Evolutionary conservation across 331 rosid genomes (phyloP), one percentile per base, ranked within the genome.

Genomic region (Ulmus americana): DNA sequence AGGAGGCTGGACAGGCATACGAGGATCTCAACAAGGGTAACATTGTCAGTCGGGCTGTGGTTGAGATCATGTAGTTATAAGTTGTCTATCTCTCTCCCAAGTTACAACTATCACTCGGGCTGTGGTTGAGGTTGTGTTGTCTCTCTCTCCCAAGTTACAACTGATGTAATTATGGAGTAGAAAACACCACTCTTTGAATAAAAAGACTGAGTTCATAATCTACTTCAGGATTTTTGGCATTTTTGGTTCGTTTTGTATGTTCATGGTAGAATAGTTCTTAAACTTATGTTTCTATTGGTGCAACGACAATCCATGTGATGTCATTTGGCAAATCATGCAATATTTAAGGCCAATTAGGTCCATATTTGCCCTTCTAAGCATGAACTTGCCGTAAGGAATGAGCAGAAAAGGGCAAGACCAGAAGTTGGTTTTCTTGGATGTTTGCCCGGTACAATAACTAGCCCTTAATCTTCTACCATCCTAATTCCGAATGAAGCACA

Each of bases 21-120:
- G 83, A 83, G 61, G 97, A 92, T 70, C 95, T 92, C 74, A 85
- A 85, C 45, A 61, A 85, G 55, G 96, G 98, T 42, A 71, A 59
- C 12, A 92, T 89, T 39, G 68, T 89, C 0, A 76, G 96, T 13
- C 84, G 98, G 59, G 98, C 94, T 11, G 94, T 88, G 50, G 66
- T 91, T 14, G 96, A 88, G 80, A 77, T 91, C 46, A 46, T 61
- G 66, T 91, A 81, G 69, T 5, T 28, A 28, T 28, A 28, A 28
- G 35, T 68, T 55, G 40, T 7, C 49, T 69, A 39, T 10, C 22
- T 64, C 65, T 57, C 58, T 59, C n/a, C 15, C 22, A 20, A 20
- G 22, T 20, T 20, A 1, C 22, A 20, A 20, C 22, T 2, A 20
- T 89, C 0, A 76, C 95, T 13, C 84, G 98, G 59, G 98, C 94